Evolutionary conservation across 2,329 filamentous ascomycete genomes (phyloP).

Genomic region (Pseudocercospora fuligena): DNA sequence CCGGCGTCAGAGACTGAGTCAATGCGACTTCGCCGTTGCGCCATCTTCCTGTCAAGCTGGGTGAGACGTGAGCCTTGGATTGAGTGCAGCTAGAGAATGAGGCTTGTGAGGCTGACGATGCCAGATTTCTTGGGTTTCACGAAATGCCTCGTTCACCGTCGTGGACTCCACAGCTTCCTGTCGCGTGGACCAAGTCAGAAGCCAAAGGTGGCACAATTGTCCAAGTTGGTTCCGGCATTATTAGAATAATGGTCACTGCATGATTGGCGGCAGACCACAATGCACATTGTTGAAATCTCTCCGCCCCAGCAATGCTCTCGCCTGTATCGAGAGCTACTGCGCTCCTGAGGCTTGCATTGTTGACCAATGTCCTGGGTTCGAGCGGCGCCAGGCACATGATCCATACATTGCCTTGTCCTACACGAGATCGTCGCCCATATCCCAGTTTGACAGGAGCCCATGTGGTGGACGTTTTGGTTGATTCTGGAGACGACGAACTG

Average conservation of each 20-base stretch:
- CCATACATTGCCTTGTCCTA: constrained; percentile 7
- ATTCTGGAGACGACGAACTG: constrained; percentile 1
- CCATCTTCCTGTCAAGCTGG: not conserved
- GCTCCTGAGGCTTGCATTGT: constrained; percentile 22
- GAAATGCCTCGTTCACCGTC: not conserved
- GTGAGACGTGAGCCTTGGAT: not conserved
- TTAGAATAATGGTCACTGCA: constrained; percentile 2
- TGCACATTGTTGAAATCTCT: constrained; percentile 13
- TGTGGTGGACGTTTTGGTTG: constrained; percentile 5
- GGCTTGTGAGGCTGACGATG: not conserved
- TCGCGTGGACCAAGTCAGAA: not conserved
- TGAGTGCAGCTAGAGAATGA: not conserved
- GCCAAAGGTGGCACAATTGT: constrained; percentile 8
- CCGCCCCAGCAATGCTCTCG: not conserved
- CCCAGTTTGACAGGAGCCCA: constrained; percentile 9
- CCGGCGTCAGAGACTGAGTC: constrained; percentile 9
- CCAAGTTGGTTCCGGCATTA: not conserved
- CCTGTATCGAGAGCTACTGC: constrained; percentile 1
- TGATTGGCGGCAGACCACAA: constrained; percentile 13
- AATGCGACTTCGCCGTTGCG: not conserved
- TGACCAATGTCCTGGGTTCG: constrained; percentile 4
- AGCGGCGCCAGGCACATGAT: constrained; percentile 1
- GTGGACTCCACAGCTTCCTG: not conserved
- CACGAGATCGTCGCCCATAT: constrained; percentile 1
- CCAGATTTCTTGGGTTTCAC: not conserved